A percentile compares a stretch with the other conserved stretches of the same genome.
Conservation (phyloP, 495 filamentous ascomycete species). For the Neurospora sp. region DNA sequence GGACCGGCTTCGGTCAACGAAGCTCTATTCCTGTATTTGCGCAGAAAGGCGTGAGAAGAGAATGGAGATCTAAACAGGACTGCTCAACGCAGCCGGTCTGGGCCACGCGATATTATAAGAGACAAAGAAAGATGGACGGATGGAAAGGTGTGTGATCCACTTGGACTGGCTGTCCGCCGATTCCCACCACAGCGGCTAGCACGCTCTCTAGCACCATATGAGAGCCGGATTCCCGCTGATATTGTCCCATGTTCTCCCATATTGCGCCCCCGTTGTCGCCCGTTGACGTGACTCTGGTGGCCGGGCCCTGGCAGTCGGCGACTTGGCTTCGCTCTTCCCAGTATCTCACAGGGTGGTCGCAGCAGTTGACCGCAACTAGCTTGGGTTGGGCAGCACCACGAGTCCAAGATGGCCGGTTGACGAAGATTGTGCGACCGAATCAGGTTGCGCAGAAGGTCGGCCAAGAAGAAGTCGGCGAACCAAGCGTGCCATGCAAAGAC, state of each 20-base stretch:
- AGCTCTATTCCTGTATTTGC: conserved; percentile 27
- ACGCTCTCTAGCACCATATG: neutral
- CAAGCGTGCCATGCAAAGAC: conserved; percentile 17
- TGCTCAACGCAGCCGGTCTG: conserved; percentile 14
- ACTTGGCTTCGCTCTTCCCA: neutral
- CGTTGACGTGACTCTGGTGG: neutral
- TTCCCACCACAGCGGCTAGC: conserved; percentile 22
- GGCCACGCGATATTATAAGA: conserved; percentile 20
- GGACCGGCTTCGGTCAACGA: conserved; percentile 42
- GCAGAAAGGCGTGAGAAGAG: conserved; percentile 24
- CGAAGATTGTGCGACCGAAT: conserved; percentile 10
- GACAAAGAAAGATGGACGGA: neutral
- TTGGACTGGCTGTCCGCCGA: neutral
- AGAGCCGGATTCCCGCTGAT: conserved; percentile 1
- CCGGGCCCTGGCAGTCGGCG: neutral
- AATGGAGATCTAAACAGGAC: conserved; percentile 15
- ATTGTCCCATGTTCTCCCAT: neutral
- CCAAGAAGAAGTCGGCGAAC: conserved; percentile 5
- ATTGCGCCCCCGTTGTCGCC: neutral
- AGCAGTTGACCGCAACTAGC: conserved; percentile 1
- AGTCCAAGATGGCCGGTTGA: conserved; percentile 2
- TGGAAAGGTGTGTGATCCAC: neutral
- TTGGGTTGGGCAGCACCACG: conserved; percentile 12
- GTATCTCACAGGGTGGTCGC: neutral
- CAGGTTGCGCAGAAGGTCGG: conserved; percentile 7